Base-by-base conservation (phyloP, 495 filamentous ascomycete species). In the Neurospora sp. region DNA sequence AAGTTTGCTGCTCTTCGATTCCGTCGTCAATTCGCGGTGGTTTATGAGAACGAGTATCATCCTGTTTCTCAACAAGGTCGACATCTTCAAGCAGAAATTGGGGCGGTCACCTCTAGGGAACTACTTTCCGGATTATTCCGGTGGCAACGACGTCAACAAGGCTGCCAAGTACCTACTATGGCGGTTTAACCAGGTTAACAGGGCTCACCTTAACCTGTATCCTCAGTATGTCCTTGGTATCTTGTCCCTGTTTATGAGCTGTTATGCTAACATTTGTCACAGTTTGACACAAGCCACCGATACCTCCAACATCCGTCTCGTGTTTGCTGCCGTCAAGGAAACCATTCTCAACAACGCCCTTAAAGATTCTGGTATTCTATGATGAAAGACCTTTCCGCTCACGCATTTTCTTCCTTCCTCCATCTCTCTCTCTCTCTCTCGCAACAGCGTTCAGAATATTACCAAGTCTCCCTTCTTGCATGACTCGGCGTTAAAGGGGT, bases 11-110 rank as follows among this genome's bases (percentile, higher is more conserved):
- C 88, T 99, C n/a, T 99, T 99, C 81, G 96, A 98, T 83, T 98
- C 95, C 9, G 96, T 99, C 5, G 96, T 99, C 76, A 99, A 99
- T 83, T 98, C 95, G 73, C 88, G 96, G 77, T 99, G 96, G 96
- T 99, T 99, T 82, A 94, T 98, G 91, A 88, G 96, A 74, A 98
- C 96, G 35, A 97, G 94, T 82, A 99, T 99, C 81, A 98, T 98
- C 80, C 87, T 99, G 37, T 98, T 98, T 85, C 86, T 99, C 70
- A 98, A 98, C 85, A 99, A 99, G 82, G 96, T 99, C 72, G 96
- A 98, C 86, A 88, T 98, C 73, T 99, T 99, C 89, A 94, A 94
- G 78, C 89, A 92, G 78, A 99, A 98, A 81, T 90, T 99, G 59
- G 91, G 90, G 44, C 89, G 94, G 74, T 96, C 93, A 54, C 94